Percentiles rank a stretch among this genome's conserved stretches.
These are phyloP conservation scores for Leccinum disarticulatum DNA, from an alignment of 768 basidiomycete species.

Conservation along the genomic window DNA sequence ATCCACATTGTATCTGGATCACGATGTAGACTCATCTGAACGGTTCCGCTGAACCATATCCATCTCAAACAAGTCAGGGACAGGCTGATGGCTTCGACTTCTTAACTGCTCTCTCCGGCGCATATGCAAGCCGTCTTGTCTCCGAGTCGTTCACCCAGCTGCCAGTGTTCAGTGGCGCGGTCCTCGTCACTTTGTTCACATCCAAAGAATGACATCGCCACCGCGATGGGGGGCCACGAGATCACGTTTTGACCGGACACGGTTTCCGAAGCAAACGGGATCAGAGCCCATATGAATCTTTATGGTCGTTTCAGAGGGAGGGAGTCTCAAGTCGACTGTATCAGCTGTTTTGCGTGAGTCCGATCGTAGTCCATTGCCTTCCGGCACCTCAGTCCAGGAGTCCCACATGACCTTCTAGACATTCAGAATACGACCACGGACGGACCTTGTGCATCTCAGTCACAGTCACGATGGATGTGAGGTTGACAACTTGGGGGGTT, in stretches of 20 bases:
- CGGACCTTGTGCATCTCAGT: conserved; percentile 1
- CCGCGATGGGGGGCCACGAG: neutral
- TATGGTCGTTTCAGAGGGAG: neutral
- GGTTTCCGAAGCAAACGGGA: no score
- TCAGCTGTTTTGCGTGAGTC: neutral
- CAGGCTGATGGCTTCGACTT: neutral
- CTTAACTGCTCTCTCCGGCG: neutral
- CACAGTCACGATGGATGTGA: no score
- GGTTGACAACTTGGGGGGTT: neutral
- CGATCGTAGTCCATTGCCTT: neutral
- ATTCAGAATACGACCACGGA: neutral
- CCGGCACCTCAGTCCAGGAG: no score
- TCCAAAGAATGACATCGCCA: neutral
- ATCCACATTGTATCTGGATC: no score
- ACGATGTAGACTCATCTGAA: no score
- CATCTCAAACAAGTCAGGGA: no score
- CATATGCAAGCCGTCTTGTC: neutral
- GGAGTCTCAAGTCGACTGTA: no score
- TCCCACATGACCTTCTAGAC: no score
- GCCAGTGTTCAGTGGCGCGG: no score
- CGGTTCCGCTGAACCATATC: no score
- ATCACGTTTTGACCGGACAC: neutral
- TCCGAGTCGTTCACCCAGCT: neutral
- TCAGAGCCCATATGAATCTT: no score
- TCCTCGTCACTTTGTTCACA: neutral